phyloP scores from a whole-genome alignment of 352 stramenopile genomes.

The Pythium pyrilobum region DNA sequence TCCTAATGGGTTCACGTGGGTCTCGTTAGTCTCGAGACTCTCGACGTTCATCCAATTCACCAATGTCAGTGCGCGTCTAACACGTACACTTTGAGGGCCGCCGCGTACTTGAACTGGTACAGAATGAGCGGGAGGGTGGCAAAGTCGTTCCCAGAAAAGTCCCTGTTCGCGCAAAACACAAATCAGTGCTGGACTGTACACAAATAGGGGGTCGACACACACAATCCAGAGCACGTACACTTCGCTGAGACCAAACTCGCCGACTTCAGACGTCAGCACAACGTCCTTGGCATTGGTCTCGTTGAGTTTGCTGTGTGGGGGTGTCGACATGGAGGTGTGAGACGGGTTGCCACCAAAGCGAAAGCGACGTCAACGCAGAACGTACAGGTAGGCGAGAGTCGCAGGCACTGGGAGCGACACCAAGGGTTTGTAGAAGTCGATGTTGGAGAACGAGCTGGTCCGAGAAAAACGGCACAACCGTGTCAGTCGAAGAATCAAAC shows the following conservation, averaged over 20 bases:
- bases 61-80: not conserved
- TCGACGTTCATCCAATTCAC: too few relatives aligned
- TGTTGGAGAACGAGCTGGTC: conserved; percentile 20
- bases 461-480: not conserved
- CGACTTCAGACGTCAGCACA: not conserved
- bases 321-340: not conserved
- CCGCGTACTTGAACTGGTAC: conserved; percentile 24
- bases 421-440: conserved; percentile 15
- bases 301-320: conserved; percentile 14
- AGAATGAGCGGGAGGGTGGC: conserved; percentile 21
- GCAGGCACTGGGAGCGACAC: conserved; percentile 11
- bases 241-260: not conserved
- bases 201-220: not conserved
- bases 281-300: conserved; percentile 18
- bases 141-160: conserved; percentile 20
- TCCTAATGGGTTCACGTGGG: too few relatives aligned
- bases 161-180: conserved; percentile 7
- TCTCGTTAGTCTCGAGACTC: too few relatives aligned
- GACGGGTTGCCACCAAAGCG: not conserved
- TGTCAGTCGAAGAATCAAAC: not conserved
- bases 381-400: conserved; percentile 24
- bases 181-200: not conserved
- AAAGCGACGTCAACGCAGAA: too few relatives aligned
- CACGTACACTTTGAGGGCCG: conserved; percentile 19
- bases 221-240: not conserved